Evolutionary conservation across 2,329 filamentous ascomycete species (phyloP), one percentile per base, ranked within the genome.

Genomic region (Calonectria multiphialidica): DNA sequence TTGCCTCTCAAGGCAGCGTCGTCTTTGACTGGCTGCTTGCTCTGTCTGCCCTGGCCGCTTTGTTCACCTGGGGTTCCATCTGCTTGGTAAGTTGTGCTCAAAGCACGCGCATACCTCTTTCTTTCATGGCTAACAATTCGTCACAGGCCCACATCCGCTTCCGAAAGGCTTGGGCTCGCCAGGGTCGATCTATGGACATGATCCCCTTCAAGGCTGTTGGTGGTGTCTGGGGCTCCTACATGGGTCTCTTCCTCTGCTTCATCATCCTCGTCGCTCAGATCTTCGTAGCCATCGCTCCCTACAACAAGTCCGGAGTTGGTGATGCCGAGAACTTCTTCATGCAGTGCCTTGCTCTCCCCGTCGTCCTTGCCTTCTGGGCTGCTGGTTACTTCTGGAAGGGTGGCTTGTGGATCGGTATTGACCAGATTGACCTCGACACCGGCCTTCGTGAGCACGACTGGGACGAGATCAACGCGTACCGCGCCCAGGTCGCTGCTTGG

Each of bases 31-130:
- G 92, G 92, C 88, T 93, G 2, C 87, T 90, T 30, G 89, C 91
- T 7, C 84, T 93, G 15, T 92, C 91, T 3, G 91, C 90, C 66
- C 87, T 93, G 2, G 88, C 89, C 15, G 87, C 90, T 28, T 86
- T 93, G 53, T 93, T 93, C 81, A 90, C 91, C 18, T 93, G 91
- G 91, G 90, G 87, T 25, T 90, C 88, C 55, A 92, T 93, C 77
- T 92, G 90, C 80, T 80, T 91, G 21, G 88, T 90, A 72, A 18
- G 78, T 79, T 37, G 12, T 49, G 18, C 42, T 23, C 9, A 47
- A 5, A 13, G n/a, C 18, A 23, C 2, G 2, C 18, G 1, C 15
- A 15, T 40, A 2, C 8, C 1, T 7, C 15, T 8, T 40, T 4
- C 23, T 13, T 33, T 16, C 5, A 0, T 23, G 1, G 21, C 71